These are phyloP conservation scores for Aspergillus ruber DNA, from an alignment of 2,329 filamentous ascomycete genomes.

Conservation along the genomic window DNA sequence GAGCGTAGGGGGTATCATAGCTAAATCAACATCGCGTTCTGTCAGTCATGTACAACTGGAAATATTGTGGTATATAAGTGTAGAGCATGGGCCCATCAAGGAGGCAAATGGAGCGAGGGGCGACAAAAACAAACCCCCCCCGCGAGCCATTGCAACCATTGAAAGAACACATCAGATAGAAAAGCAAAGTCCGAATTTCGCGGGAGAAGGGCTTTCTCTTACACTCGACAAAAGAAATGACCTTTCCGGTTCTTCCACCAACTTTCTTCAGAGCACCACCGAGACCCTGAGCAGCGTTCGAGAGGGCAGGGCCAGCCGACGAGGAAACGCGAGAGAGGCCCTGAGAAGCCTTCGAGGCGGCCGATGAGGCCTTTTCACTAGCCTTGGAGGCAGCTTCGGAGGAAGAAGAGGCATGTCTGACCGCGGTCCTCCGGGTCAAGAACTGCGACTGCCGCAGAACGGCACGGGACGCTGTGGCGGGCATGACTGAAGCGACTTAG, in stretches of 20 bases:
- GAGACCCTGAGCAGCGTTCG: constrained; percentile 63
- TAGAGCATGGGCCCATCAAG: constrained; percentile 9
- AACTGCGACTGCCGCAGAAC: constrained; percentile 43
- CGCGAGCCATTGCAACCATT: constrained; percentile 1
- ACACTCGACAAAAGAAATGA: constrained; percentile 82
- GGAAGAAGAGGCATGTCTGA: constrained; percentile 43
- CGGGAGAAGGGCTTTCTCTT: constrained; percentile 36
- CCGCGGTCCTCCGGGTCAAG: constrained; percentile 39
- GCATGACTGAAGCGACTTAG: constrained; percentile 34
- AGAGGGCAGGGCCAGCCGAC: constrained; percentile 70
- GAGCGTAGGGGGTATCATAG: constrained; percentile 73
- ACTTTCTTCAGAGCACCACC: constrained; percentile 64
- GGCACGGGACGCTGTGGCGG: constrained; percentile 38
- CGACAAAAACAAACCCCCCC: constrained; percentile 1
- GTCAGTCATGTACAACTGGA: constrained; percentile 17
- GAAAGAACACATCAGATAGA: neutral
- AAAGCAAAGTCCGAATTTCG: constrained; percentile 12
- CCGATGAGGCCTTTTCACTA: constrained; percentile 37
- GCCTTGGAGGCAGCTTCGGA: constrained; percentile 41
- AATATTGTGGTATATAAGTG: neutral
- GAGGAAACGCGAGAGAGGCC: constrained; percentile 76
- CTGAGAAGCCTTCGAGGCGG: constrained; percentile 62
- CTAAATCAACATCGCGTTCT: constrained; percentile 42
- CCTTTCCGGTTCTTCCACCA: constrained; percentile 73
- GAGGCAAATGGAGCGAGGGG: constrained; percentile 6